Evolutionary conservation across 225 moss, liverwort and hornwort species (phyloP).

Genomic region (Thuidium tamariscinum): DNA sequence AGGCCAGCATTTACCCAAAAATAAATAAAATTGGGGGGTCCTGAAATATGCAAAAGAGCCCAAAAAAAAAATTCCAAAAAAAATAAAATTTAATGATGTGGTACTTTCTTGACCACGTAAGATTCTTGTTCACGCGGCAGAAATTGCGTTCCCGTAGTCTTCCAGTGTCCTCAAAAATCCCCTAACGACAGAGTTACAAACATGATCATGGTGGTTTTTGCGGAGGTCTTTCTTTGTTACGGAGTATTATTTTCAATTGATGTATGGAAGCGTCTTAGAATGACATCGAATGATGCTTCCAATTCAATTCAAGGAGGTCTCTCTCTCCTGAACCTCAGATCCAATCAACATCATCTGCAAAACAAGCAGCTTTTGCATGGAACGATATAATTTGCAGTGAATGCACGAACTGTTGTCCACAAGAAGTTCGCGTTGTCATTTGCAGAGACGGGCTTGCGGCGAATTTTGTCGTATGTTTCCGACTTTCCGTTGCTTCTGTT

Average conservation of each 20-base stretch:
- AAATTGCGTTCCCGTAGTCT: too few species aligned
- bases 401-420: not conserved
- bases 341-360: not conserved
- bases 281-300: not conserved
- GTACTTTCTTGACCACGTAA: too few species aligned
- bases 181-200: not conserved
- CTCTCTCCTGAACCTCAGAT: not conserved
- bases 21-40: too few species aligned
- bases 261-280: too few species aligned
- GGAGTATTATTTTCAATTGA: too few species aligned
- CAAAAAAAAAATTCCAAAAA: too few species aligned
- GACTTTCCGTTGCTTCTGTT: not conserved
- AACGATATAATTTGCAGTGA: not conserved
- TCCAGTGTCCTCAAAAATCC: too few species aligned
- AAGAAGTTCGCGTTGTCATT: not conserved
- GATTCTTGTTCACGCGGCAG: too few species aligned
- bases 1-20: too few species aligned
- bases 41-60: too few species aligned
- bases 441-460: not conserved
- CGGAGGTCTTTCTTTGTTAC: fast-evolving
- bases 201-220: fast-evolving
- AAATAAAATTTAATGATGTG: too few species aligned
- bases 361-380: not conserved
- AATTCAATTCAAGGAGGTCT: too few species aligned
- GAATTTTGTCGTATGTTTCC: not conserved